These are phyloP conservation scores for Pseudogymnoascus sp. DNA, from an alignment of 2,329 filamentous ascomycete species.

Conservation along the genomic window DNA sequence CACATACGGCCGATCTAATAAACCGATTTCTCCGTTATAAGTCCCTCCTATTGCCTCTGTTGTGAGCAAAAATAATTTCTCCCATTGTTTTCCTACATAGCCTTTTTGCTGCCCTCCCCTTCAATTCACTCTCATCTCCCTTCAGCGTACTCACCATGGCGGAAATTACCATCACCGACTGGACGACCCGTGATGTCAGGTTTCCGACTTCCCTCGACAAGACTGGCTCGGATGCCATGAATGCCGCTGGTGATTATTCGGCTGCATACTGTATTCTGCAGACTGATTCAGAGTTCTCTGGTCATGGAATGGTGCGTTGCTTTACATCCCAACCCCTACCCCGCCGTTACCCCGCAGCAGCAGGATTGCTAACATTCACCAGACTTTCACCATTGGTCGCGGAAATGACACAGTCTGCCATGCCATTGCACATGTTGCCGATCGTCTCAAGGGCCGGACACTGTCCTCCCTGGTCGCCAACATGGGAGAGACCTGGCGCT, in stretches of 20 bases:
- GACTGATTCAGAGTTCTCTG: conserved; percentile 63
- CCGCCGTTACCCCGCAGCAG: not conserved
- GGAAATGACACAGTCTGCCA: conserved; percentile 85
- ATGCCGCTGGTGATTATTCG: conserved; percentile 86
- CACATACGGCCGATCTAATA: not conserved
- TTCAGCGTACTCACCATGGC: conserved; percentile 30
- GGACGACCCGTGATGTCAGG: conserved; percentile 63
- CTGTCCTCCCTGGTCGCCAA: conserved; percentile 66
- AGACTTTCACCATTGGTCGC: conserved; percentile 69
- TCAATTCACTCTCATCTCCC: not conserved
- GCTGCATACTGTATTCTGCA: conserved; percentile 88
- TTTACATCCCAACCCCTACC: not conserved
- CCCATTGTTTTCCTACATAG: not conserved
- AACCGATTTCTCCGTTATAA: conserved; percentile 2
- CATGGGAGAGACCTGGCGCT: conserved; percentile 81
- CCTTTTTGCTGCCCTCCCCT: not conserved
- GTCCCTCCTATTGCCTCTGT: not conserved
- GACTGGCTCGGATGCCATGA: conserved; percentile 97
- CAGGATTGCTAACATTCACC: not conserved
- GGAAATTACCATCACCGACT: conserved; percentile 65
- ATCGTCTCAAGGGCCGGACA: conserved; percentile 63
- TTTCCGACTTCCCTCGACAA: conserved; percentile 91
- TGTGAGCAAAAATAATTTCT: not conserved
- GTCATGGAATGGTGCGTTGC: conserved; percentile 65
- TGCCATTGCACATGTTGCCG: conserved; percentile 67